A percentile compares a stretch with the other conserved stretches of the same genome.
Conservation (phyloP, 805 yeast genomes). For the Candida pseudoglaebosa region DNA sequence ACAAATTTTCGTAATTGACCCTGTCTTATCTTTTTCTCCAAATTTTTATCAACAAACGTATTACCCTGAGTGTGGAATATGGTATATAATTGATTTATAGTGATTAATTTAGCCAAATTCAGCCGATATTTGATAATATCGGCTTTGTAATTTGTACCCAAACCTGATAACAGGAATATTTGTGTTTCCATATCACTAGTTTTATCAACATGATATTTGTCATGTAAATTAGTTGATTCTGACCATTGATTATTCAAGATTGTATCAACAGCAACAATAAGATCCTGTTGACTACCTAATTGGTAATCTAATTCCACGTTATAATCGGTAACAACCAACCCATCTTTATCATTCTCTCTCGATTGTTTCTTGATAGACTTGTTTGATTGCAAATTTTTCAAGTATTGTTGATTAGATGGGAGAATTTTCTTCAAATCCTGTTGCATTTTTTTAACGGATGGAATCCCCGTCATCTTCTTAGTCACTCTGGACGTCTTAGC, state of each 20-base stretch:
- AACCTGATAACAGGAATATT: slow-evolving; percentile 31
- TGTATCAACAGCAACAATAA: slow-evolving; percentile 29
- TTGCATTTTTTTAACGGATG: slow-evolving; percentile 23
- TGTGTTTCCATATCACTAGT: slow-evolving; percentile 20
- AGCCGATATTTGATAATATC: slow-evolving; percentile 33
- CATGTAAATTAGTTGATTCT: slow-evolving; percentile 27
- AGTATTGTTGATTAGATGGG: slow-evolving; percentile 23
- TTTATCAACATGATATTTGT: slow-evolving; percentile 15
- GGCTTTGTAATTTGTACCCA: slow-evolving; percentile 31
- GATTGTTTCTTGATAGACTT: neutral
- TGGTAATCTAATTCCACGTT: slow-evolving; percentile 39
- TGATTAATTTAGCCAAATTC: slow-evolving; percentile 39
- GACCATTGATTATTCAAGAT: slow-evolving; percentile 36
- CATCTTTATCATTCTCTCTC: neutral
- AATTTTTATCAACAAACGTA: slow-evolving; percentile 47
- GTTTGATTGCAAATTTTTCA: slow-evolving; percentile 10
- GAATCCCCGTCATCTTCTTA: slow-evolving; percentile 13
- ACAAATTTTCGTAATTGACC: slow-evolving; percentile 38
- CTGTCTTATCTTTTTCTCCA: slow-evolving; percentile 33
- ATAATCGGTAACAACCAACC: slow-evolving; percentile 25
- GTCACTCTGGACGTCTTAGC: slow-evolving; percentile 35
- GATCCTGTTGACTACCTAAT: slow-evolving; percentile 25
- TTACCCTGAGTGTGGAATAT: slow-evolving; percentile 40
- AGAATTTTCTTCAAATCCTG: slow-evolving; percentile 21
- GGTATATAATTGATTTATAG: slow-evolving; percentile 48